phyloP scores from a whole-genome alignment of 208 protist species.

The Trypanosoma brucei region DNA sequence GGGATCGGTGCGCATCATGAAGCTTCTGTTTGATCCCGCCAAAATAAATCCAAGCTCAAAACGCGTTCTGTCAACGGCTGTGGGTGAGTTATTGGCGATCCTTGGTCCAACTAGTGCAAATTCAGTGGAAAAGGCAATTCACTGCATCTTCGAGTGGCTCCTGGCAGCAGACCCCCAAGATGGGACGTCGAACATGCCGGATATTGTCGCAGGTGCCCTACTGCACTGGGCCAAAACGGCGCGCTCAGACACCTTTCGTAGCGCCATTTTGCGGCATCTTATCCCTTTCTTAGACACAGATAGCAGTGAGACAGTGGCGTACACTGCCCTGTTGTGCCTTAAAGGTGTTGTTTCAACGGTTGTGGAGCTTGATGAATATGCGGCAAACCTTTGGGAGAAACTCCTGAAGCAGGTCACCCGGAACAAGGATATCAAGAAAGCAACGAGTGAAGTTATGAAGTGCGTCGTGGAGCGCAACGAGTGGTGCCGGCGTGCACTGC shows the following conservation, averaged over 20 bases:
- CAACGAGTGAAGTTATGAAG: constrained; percentile 25
- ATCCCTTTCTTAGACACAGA: constrained; percentile 36
- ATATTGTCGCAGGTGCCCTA: constrained; percentile 48
- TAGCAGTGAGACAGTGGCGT: constrained; percentile 36
- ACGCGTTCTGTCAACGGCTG: constrained; percentile 35
- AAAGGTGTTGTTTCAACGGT: constrained; percentile 40
- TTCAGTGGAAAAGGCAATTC: constrained; percentile 39
- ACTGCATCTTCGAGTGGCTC: constrained; percentile 49
- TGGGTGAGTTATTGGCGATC: constrained; percentile 36
- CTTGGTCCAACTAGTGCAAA: constrained; percentile 21
- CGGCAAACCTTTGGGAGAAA: constrained; percentile 32
- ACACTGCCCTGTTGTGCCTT: constrained; percentile 52
- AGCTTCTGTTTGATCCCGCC: constrained; percentile 34
- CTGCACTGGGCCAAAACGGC: constrained; percentile 38
- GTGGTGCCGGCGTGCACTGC: constrained; percentile 11
- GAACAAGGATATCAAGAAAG: constrained; percentile 31
- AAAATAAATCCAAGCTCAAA: constrained; percentile 36
- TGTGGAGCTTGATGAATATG: constrained; percentile 42
- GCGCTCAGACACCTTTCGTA: constrained; percentile 45
- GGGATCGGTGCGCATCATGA: constrained; percentile 41
- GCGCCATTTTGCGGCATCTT: constrained; percentile 39
- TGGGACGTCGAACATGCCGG: constrained; percentile 48
- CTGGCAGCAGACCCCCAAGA: constrained; percentile 40
- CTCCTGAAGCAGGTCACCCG: constrained; percentile 30
- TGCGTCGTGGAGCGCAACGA: constrained; percentile 22